These are phyloP conservation scores for Adansonia madagascariensis DNA, from an alignment of 441 rosid genomes.

Conservation along the genomic window DNA sequence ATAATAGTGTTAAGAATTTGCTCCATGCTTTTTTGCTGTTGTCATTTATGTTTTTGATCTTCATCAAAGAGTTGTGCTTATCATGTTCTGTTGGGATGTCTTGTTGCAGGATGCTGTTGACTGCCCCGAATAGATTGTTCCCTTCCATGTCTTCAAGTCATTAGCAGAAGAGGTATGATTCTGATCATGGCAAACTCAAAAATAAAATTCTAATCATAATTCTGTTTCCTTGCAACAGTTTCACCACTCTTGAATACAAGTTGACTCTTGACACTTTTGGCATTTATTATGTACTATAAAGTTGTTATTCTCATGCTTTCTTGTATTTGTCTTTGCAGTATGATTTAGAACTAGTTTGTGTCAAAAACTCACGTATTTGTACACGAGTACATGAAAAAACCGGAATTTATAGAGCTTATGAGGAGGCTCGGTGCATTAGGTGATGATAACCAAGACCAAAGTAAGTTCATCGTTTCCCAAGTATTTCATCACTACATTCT, in stretches of 20 bases:
- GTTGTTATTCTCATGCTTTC: neutral
- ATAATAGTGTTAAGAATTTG: neutral
- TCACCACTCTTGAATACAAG: neutral
- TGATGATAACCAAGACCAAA: conserved; percentile 87
- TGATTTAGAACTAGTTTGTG: conserved; percentile 83
- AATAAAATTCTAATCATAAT: neutral
- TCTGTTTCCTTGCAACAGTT: neutral
- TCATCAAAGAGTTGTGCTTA: neutral
- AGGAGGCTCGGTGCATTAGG: conserved; percentile 95
- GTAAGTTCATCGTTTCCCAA: conserved; percentile 44
- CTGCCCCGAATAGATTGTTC: conserved; percentile 98
- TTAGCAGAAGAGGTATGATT: conserved; percentile 86
- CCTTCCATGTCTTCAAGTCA: conserved; percentile 81
- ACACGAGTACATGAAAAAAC: conserved; percentile 75
- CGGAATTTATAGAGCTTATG: conserved; percentile 82
- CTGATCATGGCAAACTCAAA: conserved; percentile 7
- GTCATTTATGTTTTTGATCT: neutral
- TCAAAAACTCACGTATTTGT: conserved; percentile 90
- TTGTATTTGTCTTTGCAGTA: conserved; percentile 55
- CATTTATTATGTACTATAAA: neutral
- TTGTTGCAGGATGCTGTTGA: conserved; percentile 87
- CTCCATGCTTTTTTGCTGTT: neutral
- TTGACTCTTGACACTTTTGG: neutral
- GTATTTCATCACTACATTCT: neutral
- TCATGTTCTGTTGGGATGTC: neutral